Evolutionary conservation across 2,329 filamentous ascomycete species (phyloP), one percentile per base, ranked within the genome.

Genomic region (Chalaropsis ovoidea): DNA sequence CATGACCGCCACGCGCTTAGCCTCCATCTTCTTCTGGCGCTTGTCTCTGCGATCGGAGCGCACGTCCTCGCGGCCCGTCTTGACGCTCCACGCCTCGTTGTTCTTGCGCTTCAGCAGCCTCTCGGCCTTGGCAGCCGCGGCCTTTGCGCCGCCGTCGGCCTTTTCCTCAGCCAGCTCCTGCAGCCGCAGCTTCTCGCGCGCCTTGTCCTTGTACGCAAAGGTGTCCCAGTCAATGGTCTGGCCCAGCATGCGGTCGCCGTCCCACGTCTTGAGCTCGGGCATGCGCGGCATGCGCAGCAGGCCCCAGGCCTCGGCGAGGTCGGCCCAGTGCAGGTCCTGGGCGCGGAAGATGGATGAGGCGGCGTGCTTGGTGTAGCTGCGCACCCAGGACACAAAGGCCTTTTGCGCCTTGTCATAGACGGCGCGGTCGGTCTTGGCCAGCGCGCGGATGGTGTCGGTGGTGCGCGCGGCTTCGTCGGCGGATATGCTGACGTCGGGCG

Each of bases 331-430:
- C 17, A 96, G 80, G 71, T 95, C 90, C 2, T 80, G 75, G 1
- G 90, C 79, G 11, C 88, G 85, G 78, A 99, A 99, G 70, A 99
- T 97, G 71, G 90, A 95, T 67, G 85, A 87, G 0, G 93, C 91
- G 70, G 92, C 86, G 72, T 97, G 94, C 71, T 94, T 95, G 72
- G 85, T 88, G 76, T 97, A 97, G 70, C 89, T 88, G 72, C 91
- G 85, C 1, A 95, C 85, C 89, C 91, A 97, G 72, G 88, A 93
- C 24, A 97, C 93, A 71, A 99, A 97, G 0, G 87, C 94, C 68
- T 87, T 86, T 72, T 96, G 90, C 0, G 88, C 91, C 72, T 95
- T 94, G 74, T 96, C 91, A 73, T 94, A 87, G 11, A 94, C 73
- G 2, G 78, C 80, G 54, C 80, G 76, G 68, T 84, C 82, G 8